These are phyloP conservation scores for Aphanoascus verrucosus DNA, from an alignment of 2,329 filamentous ascomycete genomes.

Conservation along the genomic window DNA sequence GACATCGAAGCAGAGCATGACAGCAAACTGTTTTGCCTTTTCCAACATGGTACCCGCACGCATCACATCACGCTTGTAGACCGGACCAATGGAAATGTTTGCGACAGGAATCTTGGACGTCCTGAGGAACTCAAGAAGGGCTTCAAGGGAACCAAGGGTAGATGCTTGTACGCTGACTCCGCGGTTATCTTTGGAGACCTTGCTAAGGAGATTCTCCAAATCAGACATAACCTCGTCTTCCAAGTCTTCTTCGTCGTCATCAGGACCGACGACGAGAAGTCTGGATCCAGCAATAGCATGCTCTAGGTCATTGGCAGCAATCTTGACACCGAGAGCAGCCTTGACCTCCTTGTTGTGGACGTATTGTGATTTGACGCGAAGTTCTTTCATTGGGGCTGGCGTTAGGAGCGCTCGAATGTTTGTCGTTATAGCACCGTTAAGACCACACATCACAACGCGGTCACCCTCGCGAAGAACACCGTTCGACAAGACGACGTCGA, in stretches of 20 bases:
- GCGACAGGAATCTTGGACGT: slow-evolving; percentile 93
- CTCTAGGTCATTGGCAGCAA: slow-evolving; percentile 89
- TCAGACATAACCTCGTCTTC: slow-evolving; percentile 95
- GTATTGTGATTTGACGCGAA: slow-evolving; percentile 90
- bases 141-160: slow-evolving; percentile 91
- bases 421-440: slow-evolving; percentile 90
- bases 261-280: slow-evolving; percentile 82
- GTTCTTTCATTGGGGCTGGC: slow-evolving; percentile 80
- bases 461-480: slow-evolving; percentile 91
- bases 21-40: slow-evolving; percentile 87
- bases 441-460: slow-evolving; percentile 86
- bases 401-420: slow-evolving; percentile 92
- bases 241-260: slow-evolving; percentile 94
- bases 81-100: slow-evolving; percentile 93
- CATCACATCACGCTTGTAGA: slow-evolving; percentile 97
- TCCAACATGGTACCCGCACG: slow-evolving; percentile 90
- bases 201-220: slow-evolving; percentile 78
- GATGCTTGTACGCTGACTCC: slow-evolving; percentile 97
- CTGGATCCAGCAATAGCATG: slow-evolving; percentile 93
- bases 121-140: slow-evolving; percentile 89
- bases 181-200: slow-evolving; percentile 81
- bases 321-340: slow-evolving; percentile 96
- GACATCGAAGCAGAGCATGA: slow-evolving; percentile 99
- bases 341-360: slow-evolving; percentile 99
- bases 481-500: slow-evolving; percentile 93